Conservation (phyloP, 1,284 basidiomycete genomes). For the Pascua guehoae region DNA sequence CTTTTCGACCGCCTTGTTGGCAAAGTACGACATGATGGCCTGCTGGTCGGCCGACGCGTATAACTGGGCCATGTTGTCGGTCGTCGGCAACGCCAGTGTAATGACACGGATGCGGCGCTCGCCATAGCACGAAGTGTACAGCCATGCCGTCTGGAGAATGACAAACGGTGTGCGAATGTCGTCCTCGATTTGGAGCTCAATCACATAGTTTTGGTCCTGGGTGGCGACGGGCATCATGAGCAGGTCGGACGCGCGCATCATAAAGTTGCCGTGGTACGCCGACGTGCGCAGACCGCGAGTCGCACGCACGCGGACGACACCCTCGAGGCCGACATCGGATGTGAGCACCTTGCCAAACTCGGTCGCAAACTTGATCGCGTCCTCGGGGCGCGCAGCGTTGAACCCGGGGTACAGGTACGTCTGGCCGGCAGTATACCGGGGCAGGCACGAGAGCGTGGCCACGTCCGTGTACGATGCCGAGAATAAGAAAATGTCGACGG, state of each 20-base stretch:
- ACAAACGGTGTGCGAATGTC: constrained; percentile 88
- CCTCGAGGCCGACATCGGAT: constrained; percentile 93
- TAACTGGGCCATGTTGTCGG: constrained; percentile 85
- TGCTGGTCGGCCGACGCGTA: constrained; percentile 94
- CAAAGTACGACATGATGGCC: constrained; percentile 81
- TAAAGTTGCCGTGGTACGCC: constrained; percentile 99
- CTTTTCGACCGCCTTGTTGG: constrained; percentile 96
- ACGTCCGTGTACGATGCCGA: constrained; percentile 92
- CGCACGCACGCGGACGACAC: constrained; percentile 94
- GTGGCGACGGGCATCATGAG: constrained; percentile 95
- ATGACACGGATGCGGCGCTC: constrained; percentile 95
- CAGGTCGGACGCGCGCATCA: constrained; percentile 95
- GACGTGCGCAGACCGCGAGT: constrained; percentile 92
- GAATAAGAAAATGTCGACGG: constrained; percentile 99
- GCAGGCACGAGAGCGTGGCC: constrained; percentile 72
- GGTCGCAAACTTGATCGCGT: constrained; percentile 95
- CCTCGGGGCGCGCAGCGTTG: constrained; percentile 88
- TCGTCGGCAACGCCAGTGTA: constrained; percentile 88
- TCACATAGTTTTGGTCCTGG: constrained; percentile 92
- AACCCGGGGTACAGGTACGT: constrained; percentile 99
- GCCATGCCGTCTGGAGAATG: constrained; percentile 90
- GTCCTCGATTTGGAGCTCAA: constrained; percentile 97
- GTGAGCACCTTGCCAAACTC: constrained; percentile 92
- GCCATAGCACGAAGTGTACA: constrained; percentile 93
- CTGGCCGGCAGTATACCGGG: constrained; percentile 96